phyloP scores from a whole-genome alignment of 1,284 basidiomycete genomes.

The Moesziomyces parantarcticus region DNA sequence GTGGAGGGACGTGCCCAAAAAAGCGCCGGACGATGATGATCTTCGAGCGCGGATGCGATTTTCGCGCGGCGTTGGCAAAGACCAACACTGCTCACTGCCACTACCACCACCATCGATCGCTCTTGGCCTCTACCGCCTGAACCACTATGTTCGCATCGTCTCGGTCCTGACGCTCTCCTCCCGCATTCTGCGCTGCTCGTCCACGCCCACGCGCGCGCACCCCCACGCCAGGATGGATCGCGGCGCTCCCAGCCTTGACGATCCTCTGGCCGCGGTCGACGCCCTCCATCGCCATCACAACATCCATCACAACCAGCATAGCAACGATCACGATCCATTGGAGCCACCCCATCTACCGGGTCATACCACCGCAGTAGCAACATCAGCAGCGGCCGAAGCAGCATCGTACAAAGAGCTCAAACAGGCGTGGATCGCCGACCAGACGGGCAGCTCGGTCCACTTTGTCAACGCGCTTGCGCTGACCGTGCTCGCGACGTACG shows the following conservation, averaged over 20 bases:
- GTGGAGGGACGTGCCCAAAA: conserved; percentile 23
- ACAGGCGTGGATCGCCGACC: conserved; percentile 85
- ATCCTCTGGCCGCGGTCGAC: conserved; percentile 27
- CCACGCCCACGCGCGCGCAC: neutral
- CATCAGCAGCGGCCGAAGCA: neutral
- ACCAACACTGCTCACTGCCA: too few species aligned
- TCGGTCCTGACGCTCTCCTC: too few species aligned
- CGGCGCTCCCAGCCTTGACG: conserved; percentile 2
- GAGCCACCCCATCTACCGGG: neutral
- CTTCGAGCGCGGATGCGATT: too few species aligned
- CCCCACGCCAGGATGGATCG: conserved; percentile 15
- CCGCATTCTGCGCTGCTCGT: conserved; percentile 2
- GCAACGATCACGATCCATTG: conserved; percentile 2
- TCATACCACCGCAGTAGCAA: neutral
- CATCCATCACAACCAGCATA: conserved; percentile 1
- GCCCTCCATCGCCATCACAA: conserved; percentile 29
- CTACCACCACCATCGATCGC: too few species aligned
- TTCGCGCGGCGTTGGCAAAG: too few species aligned
- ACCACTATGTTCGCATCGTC: too few species aligned
- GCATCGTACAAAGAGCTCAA: conserved; percentile 80
- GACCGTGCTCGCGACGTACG: conserved; percentile 76
- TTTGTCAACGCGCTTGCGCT: conserved; percentile 81
- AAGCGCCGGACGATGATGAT: neutral
- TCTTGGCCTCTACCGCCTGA: too few species aligned
- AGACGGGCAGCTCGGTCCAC: conserved; percentile 79